Evolutionary conservation across 2,329 filamentous ascomycete genomes (phyloP).

Genomic region (Hyphodiscus sp.): DNA sequence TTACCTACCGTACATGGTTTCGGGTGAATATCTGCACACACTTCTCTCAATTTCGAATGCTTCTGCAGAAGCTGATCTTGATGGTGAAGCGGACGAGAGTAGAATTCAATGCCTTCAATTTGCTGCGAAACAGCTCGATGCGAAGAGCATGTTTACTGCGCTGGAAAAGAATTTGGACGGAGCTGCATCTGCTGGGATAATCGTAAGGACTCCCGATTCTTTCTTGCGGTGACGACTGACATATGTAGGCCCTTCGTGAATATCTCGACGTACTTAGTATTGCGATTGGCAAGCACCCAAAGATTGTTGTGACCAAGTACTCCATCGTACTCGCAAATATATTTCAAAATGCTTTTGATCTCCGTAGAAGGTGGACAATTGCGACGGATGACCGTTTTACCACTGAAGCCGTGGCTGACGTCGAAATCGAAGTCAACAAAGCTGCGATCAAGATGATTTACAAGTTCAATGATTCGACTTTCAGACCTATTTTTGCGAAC

Average conservation of each 20-base stretch:
- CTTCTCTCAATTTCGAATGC: constrained; percentile 66
- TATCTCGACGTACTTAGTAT: constrained; percentile 62
- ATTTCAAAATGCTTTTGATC: constrained; percentile 54
- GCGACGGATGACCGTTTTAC: constrained; percentile 37
- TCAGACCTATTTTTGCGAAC: constrained; percentile 83
- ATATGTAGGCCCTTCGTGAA: constrained; percentile 55
- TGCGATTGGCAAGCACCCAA: constrained; percentile 70
- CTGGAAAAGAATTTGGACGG: constrained; percentile 66
- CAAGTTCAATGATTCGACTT: constrained; percentile 91
- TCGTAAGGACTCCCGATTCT: constrained; percentile 40
- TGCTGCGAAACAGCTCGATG: constrained; percentile 69
- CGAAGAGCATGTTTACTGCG: constrained; percentile 68
- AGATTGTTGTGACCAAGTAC: constrained; percentile 72
- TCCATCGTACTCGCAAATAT: constrained; percentile 61
- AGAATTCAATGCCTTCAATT: constrained; percentile 65
- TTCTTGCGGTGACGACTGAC: constrained; percentile 15
- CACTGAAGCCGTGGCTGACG: constrained; percentile 44
- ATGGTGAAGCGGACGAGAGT: constrained; percentile 56
- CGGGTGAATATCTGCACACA: constrained; percentile 63
- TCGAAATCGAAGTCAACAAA: constrained; percentile 62
- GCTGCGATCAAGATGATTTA: constrained; percentile 84
- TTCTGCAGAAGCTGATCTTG: constrained; percentile 58
- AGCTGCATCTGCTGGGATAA: constrained; percentile 55
- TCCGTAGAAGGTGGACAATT: constrained; percentile 51
- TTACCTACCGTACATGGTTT: constrained; percentile 84